Percentiles rank a stretch among this genome's conserved stretches.
phyloP scores from a whole-genome alignment of 495 filamentous ascomycete genomes.

The Lasiosphaeriaceae sp. region DNA sequence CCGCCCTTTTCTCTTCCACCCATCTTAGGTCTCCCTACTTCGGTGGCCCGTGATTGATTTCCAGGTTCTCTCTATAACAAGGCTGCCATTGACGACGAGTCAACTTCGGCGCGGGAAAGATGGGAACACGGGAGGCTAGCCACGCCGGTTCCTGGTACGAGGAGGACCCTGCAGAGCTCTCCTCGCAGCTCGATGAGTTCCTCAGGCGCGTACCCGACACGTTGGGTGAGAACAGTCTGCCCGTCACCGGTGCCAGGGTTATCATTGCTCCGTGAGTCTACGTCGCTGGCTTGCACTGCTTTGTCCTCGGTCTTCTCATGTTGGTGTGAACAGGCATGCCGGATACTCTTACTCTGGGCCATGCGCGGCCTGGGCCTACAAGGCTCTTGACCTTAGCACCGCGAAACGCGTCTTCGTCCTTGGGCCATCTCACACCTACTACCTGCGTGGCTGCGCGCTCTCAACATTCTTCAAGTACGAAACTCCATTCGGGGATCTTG shows the following conservation, averaged over 20 bases:
- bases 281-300: neutral
- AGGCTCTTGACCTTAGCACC: constrained; percentile 71
- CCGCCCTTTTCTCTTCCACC: no score
- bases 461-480: constrained; percentile 70
- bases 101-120: constrained; percentile 1
- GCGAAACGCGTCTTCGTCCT: constrained; percentile 91
- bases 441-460: constrained; percentile 72
- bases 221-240: constrained; percentile 59
- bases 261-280: constrained; percentile 91
- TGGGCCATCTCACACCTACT: constrained; percentile 87
- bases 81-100: no score
- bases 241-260: constrained; percentile 71
- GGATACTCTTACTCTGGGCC: constrained; percentile 94
- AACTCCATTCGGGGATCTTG: constrained; percentile 80
- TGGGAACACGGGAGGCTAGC: constrained; percentile 57
- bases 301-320: constrained; percentile 2
- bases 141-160: constrained; percentile 75
- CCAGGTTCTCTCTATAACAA: no score
- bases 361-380: constrained; percentile 94
- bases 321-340: constrained; percentile 63
- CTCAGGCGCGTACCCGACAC: constrained; percentile 66
- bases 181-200: constrained; percentile 71
- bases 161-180: constrained; percentile 52
- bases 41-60: no score
- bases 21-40: no score